Conservation (phyloP, 179 eudicot genomes). For the Silene noctiflora region DNA sequence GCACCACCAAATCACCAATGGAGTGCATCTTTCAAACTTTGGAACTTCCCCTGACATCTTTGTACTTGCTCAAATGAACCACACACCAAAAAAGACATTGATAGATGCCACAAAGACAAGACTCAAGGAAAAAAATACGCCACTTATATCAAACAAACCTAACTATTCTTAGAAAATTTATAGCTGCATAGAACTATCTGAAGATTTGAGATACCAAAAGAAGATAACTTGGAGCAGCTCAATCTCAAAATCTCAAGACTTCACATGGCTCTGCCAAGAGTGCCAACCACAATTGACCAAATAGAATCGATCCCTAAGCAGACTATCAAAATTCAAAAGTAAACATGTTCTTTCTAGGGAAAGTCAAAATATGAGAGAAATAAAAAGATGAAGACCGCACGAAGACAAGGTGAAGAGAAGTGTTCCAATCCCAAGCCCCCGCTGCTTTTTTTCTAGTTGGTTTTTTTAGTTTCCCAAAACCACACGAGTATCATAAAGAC, state of each 20-base stretch:
- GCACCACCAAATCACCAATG: not conserved
- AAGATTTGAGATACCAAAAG: not conserved
- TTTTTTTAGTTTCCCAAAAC: not conserved
- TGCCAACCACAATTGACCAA: not conserved
- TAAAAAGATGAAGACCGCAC: not conserved
- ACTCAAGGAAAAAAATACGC: not conserved
- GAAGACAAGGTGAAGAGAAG: not conserved
- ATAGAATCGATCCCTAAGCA: not conserved
- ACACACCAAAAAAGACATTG: not conserved
- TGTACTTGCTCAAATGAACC: not conserved
- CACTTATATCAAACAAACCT: not conserved
- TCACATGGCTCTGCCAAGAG: not conserved
- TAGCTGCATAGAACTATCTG: not conserved
- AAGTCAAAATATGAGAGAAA: not conserved
- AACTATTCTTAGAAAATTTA: not conserved
- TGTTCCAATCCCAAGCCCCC: not conserved
- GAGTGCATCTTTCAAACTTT: not conserved
- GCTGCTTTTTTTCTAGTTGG: not conserved
- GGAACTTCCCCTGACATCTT: not conserved
- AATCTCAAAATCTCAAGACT: not conserved
- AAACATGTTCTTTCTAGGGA: not conserved
- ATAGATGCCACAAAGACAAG: not conserved
- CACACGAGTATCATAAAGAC: not conserved
- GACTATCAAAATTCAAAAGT: not conserved
- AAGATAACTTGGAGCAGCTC: not conserved